A percentile compares a stretch with the other conserved stretches of the same genome.
Evolutionary conservation across 179 eudicot genomes (phyloP).

Genomic region (Gypsophila paniculata): DNA sequence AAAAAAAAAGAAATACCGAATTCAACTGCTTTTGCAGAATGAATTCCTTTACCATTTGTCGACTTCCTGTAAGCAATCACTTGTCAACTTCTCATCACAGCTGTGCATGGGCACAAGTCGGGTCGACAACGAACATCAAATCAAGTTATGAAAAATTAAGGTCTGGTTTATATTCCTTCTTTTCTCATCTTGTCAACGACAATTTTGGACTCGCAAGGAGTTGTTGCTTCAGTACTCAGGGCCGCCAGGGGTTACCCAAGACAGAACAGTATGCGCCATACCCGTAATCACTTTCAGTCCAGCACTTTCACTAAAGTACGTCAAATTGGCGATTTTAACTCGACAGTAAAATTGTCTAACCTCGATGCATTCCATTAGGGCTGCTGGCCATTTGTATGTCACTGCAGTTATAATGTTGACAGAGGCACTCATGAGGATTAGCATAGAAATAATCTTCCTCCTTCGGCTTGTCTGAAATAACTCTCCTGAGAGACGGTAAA

Average conservation of each 20-base stretch:
- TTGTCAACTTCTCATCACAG: not conserved
- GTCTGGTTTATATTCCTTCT: not conserved
- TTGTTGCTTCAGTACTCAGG: not conserved
- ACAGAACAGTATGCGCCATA: conserved; percentile 17
- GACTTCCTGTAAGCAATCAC: not conserved
- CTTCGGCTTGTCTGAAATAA: conserved; percentile 77
- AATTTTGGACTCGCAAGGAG: conserved; percentile 2
- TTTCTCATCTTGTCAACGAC: not conserved
- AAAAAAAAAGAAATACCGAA: conserved; percentile 1
- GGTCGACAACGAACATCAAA: not conserved
- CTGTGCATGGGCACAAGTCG: conserved; percentile 2
- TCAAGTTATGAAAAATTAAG: conserved; percentile 5
- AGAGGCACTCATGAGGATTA: conserved; percentile 88
- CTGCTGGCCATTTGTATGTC: conserved; percentile 35
- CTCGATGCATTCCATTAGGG: conserved; percentile 29
- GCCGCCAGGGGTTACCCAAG: conserved; percentile 15
- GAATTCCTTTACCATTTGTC: conserved; percentile 24
- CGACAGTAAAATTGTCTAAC: not conserved
- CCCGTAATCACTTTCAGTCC: conserved; percentile 11
- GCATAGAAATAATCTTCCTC: conserved; percentile 96
- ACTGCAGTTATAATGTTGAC: conserved; percentile 50
- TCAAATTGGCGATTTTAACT: conserved; percentile 13
- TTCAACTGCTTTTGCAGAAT: conserved; percentile 30
- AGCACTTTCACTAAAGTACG: conserved; percentile 2
- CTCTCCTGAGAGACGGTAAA: conserved; percentile 56